A percentile compares a stretch with the other conserved stretches of the same genome.
Evolutionary conservation across 1,284 basidiomycete genomes (phyloP).

Genomic region (Dichomitus squalens): DNA sequence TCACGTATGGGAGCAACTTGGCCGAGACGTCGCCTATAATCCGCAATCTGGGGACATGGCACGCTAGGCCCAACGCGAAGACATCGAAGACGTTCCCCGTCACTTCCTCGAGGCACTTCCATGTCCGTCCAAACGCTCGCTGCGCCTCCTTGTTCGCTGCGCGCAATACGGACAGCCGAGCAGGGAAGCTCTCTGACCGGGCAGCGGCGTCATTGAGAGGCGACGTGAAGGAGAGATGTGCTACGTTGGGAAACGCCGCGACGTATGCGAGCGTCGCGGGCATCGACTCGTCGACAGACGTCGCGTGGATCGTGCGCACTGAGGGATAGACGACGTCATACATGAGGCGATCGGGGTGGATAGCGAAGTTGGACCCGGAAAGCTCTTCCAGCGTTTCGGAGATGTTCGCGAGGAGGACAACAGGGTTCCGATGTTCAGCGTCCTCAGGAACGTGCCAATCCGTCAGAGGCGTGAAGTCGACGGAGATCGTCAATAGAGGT

Average conservation of each 20-base stretch:
- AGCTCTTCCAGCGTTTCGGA: slow-evolving; percentile 13
- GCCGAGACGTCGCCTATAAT: neutral
- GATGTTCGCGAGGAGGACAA: slow-evolving; percentile 5
- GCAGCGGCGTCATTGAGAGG: neutral
- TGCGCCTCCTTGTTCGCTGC: neutral
- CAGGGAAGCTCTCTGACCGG: too few relatives aligned
- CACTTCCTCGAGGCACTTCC: neutral
- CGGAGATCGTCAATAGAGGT: slow-evolving; percentile 4
- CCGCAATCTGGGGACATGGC: neutral
- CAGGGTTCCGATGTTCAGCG: slow-evolving; percentile 7
- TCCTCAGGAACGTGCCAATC: neutral
- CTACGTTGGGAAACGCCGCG: slow-evolving; percentile 12
- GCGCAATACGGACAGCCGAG: neutral
- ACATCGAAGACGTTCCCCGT: neutral
- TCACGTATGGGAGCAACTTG: neutral
- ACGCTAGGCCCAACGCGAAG: neutral
- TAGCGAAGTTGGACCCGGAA: slow-evolving; percentile 8
- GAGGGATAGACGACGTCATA: slow-evolving; percentile 10
- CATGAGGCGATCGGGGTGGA: neutral
- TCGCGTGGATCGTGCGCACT: slow-evolving; percentile 4
- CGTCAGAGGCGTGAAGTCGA: neutral
- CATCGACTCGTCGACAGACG: neutral
- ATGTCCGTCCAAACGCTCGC: neutral
- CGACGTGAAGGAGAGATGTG: slow-evolving; percentile 6
- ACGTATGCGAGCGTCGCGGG: slow-evolving; percentile 12